Evolutionary conservation across 768 basidiomycete genomes (phyloP).

Genomic region (Austroboletus eburneus): DNA sequence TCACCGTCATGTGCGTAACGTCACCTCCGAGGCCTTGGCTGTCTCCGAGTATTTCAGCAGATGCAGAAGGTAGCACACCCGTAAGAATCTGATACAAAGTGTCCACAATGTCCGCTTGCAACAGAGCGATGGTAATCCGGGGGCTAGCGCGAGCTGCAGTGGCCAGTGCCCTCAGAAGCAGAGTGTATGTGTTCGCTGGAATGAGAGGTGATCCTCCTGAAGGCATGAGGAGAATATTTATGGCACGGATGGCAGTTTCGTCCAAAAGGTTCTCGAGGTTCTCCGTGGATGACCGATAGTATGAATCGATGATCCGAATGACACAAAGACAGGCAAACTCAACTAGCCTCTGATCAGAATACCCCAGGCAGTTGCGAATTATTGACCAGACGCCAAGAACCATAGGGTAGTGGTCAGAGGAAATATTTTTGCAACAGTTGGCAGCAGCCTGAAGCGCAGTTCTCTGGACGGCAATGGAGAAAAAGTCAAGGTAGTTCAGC

Average conservation of each 20-base stretch:
- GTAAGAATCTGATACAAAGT: slow-evolving; percentile 94
- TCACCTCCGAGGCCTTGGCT: slow-evolving; percentile 83
- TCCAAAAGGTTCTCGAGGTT: slow-evolving; percentile 86
- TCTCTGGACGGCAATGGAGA: slow-evolving; percentile 95
- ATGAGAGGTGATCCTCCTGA: slow-evolving; percentile 85
- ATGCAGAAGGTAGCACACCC: slow-evolving; percentile 78
- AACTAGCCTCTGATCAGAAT: slow-evolving; percentile 94
- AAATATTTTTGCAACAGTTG: slow-evolving; percentile 93
- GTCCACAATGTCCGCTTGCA: slow-evolving; percentile 90
- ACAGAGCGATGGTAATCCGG: slow-evolving; percentile 76
- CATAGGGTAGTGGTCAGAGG: slow-evolving; percentile 84
- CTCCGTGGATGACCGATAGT: slow-evolving; percentile 78
- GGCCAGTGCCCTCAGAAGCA: slow-evolving; percentile 80
- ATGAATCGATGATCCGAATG: slow-evolving; percentile 91
- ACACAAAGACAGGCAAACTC: slow-evolving; percentile 95
- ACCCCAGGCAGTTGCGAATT: slow-evolving; percentile 86
- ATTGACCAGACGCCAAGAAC: slow-evolving; percentile 89
- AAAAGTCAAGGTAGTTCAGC: slow-evolving; percentile 96
- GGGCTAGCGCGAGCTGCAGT: slow-evolving; percentile 87
- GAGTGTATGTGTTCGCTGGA: slow-evolving; percentile 82
- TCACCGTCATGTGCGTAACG: slow-evolving; percentile 93
- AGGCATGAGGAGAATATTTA: slow-evolving; percentile 82
- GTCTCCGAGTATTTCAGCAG: slow-evolving; percentile 47
- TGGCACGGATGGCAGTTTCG: slow-evolving; percentile 69
- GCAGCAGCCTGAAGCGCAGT: slow-evolving; percentile 95